A percentile compares a stretch with the other conserved stretches of the same genome.
These are phyloP conservation scores for Coprinopsis sp. DNA, from an alignment of 768 basidiomycete genomes.

Conservation along the genomic window DNA sequence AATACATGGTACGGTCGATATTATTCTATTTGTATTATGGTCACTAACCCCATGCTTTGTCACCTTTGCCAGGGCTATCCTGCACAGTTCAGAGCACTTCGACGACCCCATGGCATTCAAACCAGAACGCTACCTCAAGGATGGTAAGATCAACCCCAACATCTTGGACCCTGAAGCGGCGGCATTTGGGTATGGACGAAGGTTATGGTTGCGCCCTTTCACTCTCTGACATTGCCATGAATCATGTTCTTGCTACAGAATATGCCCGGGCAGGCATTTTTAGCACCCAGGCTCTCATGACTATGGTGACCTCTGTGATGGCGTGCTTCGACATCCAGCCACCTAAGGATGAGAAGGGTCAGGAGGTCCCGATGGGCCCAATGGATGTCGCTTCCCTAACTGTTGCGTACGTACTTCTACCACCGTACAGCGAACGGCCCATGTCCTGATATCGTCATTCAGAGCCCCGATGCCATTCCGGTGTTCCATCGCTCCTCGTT, in stretches of 20 bases:
- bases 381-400: constrained; percentile 18
- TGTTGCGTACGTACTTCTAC: constrained; percentile 16
- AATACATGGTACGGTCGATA: constrained; percentile 18
- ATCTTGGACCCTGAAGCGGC: too few relatives aligned
- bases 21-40: background rate
- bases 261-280: constrained; percentile 9
- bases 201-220: too few relatives aligned
- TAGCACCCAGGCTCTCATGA: constrained; percentile 10
- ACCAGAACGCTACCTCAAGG: too few relatives aligned
- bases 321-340: constrained; percentile 10
- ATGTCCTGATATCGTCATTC: background rate
- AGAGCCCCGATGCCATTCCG: background rate
- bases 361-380: constrained; percentile 14
- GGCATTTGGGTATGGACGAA: too few relatives aligned
- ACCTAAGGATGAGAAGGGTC: constrained; percentile 17
- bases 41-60: background rate
- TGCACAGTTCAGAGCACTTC: too few relatives aligned
- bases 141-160: too few relatives aligned
- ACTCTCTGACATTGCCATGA: too few relatives aligned
- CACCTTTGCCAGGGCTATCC: constrained; percentile 14
- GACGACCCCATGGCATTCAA: too few relatives aligned
- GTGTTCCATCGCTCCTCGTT: background rate
- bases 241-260: too few relatives aligned
- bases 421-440: background rate
- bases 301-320: constrained; percentile 8